A percentile compares a stretch with the other conserved stretches of the same genome.
Evolutionary conservation across 208 protist genomes (phyloP).

Genomic region (Blastocrithidia nonstop): DNA sequence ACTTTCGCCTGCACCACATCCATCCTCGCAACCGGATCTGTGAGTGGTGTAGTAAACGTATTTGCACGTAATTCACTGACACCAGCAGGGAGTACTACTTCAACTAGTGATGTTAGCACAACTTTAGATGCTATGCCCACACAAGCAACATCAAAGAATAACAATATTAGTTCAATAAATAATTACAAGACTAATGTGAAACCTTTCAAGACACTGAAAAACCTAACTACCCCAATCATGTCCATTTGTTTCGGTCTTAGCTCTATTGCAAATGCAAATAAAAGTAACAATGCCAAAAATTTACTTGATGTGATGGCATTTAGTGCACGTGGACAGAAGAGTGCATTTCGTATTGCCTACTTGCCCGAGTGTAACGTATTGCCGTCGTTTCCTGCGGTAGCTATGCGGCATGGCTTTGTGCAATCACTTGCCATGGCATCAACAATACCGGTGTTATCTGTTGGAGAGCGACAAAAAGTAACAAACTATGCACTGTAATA

Average conservation of each 20-base stretch:
- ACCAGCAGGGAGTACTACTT: no score
- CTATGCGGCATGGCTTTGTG: constrained; percentile 49
- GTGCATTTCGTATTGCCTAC: constrained; percentile 54
- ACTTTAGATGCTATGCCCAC: background rate
- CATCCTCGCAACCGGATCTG: constrained; percentile 41
- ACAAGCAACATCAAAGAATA: constrained; percentile 6
- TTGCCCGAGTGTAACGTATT: constrained; percentile 53
- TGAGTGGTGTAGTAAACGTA: constrained; percentile 60
- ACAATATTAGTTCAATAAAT: no score
- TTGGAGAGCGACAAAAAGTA: constrained; percentile 73
- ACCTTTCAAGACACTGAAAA: constrained; percentile 42
- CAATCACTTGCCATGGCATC: constrained; percentile 47
- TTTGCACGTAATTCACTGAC: constrained; percentile 12
- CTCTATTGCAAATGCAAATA: constrained; percentile 8
- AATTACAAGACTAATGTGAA: background rate
- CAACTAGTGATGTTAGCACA: no score
- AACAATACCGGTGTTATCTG: constrained; percentile 61
- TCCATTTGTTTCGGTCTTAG: constrained; percentile 34
- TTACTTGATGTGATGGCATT: constrained; percentile 61
- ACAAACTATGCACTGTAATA: constrained; percentile 72
- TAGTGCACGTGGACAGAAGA: constrained; percentile 51
- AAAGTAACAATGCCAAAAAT: no score
- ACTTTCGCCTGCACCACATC: constrained; percentile 18
- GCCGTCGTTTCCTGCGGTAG: constrained; percentile 61
- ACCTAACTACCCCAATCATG: constrained; percentile 57